phyloP scores from a whole-genome alignment of 208 protist genomes.

The Acanthamoeba royreba region DNA sequence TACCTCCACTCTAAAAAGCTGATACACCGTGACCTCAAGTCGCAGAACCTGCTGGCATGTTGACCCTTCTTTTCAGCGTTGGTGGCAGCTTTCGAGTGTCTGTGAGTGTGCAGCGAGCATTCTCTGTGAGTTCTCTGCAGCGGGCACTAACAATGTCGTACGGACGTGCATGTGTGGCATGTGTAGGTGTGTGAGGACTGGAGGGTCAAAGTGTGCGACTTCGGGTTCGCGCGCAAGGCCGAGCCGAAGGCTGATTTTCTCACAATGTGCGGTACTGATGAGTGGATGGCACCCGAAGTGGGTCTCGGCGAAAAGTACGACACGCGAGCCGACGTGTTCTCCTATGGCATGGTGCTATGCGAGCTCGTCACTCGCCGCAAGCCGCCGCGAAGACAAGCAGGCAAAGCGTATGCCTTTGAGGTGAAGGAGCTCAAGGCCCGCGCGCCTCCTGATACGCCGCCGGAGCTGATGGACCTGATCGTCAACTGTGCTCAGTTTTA shows the following conservation, averaged over 20 bases:
- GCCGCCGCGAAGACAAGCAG: background rate
- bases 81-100: too few relatives aligned
- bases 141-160: background rate
- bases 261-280: constrained; percentile 20
- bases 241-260: constrained; percentile 13
- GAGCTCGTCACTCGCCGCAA: constrained; percentile 23
- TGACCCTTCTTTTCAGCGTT: background rate
- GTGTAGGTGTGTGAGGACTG: constrained; percentile 5
- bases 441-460: background rate
- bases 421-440: background rate
- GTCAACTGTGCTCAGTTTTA: background rate
- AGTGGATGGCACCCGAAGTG: constrained; percentile 35
- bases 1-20: constrained; percentile 14
- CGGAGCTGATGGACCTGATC: background rate
- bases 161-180: background rate
- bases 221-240: constrained; percentile 7
- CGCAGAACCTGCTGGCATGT: background rate
- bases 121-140: background rate
- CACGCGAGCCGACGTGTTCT: constrained; percentile 43
- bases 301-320: background rate
- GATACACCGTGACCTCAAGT: constrained; percentile 28
- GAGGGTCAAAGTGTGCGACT: constrained; percentile 44
- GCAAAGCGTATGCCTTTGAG: background rate
- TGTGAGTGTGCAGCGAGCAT: background rate
- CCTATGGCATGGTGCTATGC: constrained; percentile 34